Percentiles rank a stretch among this genome's conserved stretches.
Conservation (phyloP, 2,329 filamentous ascomycete genomes). For the Colletotrichum liriopes region DNA sequence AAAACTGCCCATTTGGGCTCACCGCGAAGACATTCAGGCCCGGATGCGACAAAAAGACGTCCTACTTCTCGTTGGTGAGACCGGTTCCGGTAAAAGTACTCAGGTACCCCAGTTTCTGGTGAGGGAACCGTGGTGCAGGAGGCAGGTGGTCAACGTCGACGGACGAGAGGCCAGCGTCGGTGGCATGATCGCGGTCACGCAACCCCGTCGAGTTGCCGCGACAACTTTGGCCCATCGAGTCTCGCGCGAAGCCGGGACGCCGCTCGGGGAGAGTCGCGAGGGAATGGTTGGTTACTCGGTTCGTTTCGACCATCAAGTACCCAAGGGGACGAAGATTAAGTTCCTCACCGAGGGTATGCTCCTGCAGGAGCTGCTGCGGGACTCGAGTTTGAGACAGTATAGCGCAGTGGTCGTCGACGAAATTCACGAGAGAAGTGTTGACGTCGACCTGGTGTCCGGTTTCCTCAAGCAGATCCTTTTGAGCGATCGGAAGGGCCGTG, state of each 20-base stretch:
- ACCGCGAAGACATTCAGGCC: conserved; percentile 78
- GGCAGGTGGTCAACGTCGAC: conserved; percentile 67
- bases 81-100: conserved; percentile 96
- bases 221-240: conserved; percentile 92
- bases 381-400: conserved; percentile 87
- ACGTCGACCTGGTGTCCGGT: conserved; percentile 91
- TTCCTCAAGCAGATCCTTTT: conserved; percentile 86
- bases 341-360: conserved; percentile 98
- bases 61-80: conserved; percentile 91
- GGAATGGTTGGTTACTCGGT: conserved; percentile 90
- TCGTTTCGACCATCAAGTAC: conserved; percentile 90
- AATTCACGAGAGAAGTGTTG: conserved; percentile 95
- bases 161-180: conserved; percentile 70
- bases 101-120: conserved; percentile 94
- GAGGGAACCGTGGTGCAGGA: conserved; percentile 83
- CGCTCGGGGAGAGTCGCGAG: conserved; percentile 60
- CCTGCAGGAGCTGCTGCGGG: conserved; percentile 90
- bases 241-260: conserved; percentile 79
- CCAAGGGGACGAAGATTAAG: conserved; percentile 89
- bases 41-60: conserved; percentile 78
- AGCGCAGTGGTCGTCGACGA: conserved; percentile 95
- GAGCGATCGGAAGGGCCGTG: conserved; percentile 74
- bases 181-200: conserved; percentile 92
- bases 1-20: conserved; percentile 84
- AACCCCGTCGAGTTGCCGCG: conserved; percentile 93